Conservation (phyloP, 208 protist genomes). For the Wallacemonas sp. region DNA sequence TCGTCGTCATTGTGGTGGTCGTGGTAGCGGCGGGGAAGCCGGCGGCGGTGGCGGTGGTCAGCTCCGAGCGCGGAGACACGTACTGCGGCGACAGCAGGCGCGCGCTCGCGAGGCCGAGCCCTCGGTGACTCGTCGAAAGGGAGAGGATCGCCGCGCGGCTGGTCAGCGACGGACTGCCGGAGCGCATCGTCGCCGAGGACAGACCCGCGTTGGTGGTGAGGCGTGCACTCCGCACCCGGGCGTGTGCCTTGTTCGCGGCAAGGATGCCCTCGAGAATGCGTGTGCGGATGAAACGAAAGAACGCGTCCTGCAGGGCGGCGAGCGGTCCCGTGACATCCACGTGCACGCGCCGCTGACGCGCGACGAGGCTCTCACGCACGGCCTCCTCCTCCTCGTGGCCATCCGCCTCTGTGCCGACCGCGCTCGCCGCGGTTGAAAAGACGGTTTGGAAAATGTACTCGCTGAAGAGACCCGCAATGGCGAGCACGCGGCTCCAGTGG, state of each 20-base stretch:
- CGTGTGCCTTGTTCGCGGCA: slow-evolving; percentile 2
- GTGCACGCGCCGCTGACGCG: slow-evolving; percentile 2
- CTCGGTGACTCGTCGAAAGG: slow-evolving; percentile 9
- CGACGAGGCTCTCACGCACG: slow-evolving; percentile 2
- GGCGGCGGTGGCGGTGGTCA: too few relatives aligned
- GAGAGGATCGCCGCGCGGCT: background rate
- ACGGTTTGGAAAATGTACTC: slow-evolving; percentile 9
- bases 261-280: slow-evolving; percentile 16
- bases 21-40: too few relatives aligned
- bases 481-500: slow-evolving; percentile 7
- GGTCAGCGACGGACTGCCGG: background rate
- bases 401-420: background rate
- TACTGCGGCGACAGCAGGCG: background rate
- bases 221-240: background rate
- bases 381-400: background rate
- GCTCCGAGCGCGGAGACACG: background rate
- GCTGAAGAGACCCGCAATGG: background rate
- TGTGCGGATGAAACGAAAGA: slow-evolving; percentile 8
- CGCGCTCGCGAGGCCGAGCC: background rate
- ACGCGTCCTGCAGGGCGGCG: slow-evolving; percentile 9
- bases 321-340: slow-evolving; percentile 1
- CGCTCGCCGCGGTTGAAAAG: background rate
- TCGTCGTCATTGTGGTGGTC: too few relatives aligned
- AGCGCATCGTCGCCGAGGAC: slow-evolving; percentile 5
- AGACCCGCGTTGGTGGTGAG: background rate